Conservation (phyloP, 1,139 yeast species). For the Blastobotrys malaysiensis region DNA sequence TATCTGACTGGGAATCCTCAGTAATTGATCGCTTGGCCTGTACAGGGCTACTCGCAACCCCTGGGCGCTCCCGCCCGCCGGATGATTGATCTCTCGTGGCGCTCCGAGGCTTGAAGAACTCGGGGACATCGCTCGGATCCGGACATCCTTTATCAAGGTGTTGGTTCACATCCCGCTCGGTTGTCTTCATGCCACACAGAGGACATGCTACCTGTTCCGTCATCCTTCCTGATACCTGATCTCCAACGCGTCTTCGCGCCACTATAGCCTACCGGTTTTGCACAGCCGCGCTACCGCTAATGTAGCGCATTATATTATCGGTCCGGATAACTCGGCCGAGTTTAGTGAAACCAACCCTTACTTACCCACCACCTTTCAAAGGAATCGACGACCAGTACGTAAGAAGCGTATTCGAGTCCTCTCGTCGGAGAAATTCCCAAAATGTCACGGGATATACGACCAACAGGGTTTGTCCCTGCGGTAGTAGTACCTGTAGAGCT, state of each 20-base stretch:
- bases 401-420: neutral
- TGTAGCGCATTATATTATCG: neutral
- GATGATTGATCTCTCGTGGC: neutral
- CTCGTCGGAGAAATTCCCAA: neutral
- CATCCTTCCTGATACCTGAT: neutral
- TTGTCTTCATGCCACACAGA: slow-evolving; percentile 31
- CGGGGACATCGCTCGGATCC: neutral
- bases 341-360: slow-evolving; percentile 1
- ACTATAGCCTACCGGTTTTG: neutral
- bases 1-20: neutral
- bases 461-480: slow-evolving; percentile 23
- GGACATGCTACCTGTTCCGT: slow-evolving; percentile 29
- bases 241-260: neutral
- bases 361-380: neutral
- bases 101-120: neutral
- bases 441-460: slow-evolving; percentile 10
- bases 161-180: slow-evolving; percentile 30
- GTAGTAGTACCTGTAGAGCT: slow-evolving; percentile 10
- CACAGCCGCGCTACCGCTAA: neutral
- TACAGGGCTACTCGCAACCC: neutral
- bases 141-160: slow-evolving; percentile 38
- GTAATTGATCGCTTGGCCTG: neutral
- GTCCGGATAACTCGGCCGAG: neutral
- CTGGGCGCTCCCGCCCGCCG: neutral
- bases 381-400: neutral